Base-by-base conservation (phyloP, 2,329 filamentous ascomycete species). In the Paecilomyces sp. region DNA sequence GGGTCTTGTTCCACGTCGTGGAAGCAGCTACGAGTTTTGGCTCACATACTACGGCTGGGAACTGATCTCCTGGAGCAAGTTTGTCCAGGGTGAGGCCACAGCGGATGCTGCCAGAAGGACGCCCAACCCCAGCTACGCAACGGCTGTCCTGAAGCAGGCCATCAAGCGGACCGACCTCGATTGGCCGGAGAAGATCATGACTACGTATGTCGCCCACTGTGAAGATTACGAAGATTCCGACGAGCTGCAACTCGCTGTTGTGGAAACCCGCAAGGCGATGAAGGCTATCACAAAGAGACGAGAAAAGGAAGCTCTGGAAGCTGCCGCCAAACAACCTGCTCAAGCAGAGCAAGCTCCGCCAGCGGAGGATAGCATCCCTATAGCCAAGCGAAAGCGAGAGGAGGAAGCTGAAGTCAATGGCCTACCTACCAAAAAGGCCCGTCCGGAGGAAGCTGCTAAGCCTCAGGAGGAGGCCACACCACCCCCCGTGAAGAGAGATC, bases 21-120 rank as follows among this genome's bases (percentile, higher is more conserved):
- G 87, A 31, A 85, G 91, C 66, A 92, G 87, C 66, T 92, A 92
- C 70, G 91, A 96, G 67, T 97, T 97, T 72, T 99, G 94, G 94
- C 82, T 92, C 58, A 86, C 88, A 52, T 97, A 91, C 74, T 97
- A 97, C 75, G 82, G 88, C 57, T 97, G 92, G 89, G 94, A 97
- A 76, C 88, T 97, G 82, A 82, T 89, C 60, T 77, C 82, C n/a
- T 87, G 85, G 83, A 79, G 81, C 60, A 83, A 81, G 62, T 81
- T 85, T 60, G 79, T 81, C 2, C 78, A 83, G 55, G 77, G 77
- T 9, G 82, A 82, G 57, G 74, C 76, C 31, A 80, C 81, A 15
- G 78, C 79, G 68, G 79, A 82, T 58, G 83, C 80, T 58, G 76
- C 77, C 36, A 78, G 82, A 60, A 84, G 83, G 7, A 79, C 84